phyloP scores from a whole-genome alignment of 768 basidiomycete genomes.

The Psilocybe sp. region DNA sequence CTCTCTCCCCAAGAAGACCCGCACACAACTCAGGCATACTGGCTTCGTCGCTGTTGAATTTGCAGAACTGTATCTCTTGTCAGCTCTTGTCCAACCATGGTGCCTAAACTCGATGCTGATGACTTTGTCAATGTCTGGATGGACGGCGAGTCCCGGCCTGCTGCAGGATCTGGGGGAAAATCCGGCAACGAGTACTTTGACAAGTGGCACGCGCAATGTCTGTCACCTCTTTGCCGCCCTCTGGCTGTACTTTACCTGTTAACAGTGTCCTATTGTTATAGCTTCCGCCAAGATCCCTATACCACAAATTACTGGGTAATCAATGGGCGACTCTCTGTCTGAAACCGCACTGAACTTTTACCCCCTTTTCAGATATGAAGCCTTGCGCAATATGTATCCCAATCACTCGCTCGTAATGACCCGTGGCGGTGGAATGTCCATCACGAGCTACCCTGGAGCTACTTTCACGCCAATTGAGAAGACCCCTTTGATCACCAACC shows the following conservation, averaged over 20 bases:
- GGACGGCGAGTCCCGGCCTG: conserved; percentile 9
- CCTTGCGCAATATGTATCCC: conserved; percentile 58
- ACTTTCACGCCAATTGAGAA: conserved; percentile 41
- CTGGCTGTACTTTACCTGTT: background rate
- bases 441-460: conserved; percentile 52
- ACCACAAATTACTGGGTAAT: conserved; percentile 45
- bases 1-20: no score
- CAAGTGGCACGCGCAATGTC: conserved; percentile 54
- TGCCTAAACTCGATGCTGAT: conserved; percentile 6
- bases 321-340: conserved; percentile 1
- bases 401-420: conserved; percentile 59
- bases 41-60: background rate
- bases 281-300: conserved; percentile 53
- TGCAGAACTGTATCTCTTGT: background rate
- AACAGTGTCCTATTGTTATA: conserved; percentile 10
- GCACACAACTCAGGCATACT: no score
- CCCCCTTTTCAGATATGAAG: conserved; percentile 30
- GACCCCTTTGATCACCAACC: conserved; percentile 47
- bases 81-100: background rate
- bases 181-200: conserved; percentile 39
- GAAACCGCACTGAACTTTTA: background rate
- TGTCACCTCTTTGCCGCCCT: conserved; percentile 5
- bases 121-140: conserved; percentile 23
- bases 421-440: conserved; percentile 38
- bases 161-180: background rate